Conservation (phyloP, 75 land plant genomes). For the Sequoiadendron giganteum region DNA sequence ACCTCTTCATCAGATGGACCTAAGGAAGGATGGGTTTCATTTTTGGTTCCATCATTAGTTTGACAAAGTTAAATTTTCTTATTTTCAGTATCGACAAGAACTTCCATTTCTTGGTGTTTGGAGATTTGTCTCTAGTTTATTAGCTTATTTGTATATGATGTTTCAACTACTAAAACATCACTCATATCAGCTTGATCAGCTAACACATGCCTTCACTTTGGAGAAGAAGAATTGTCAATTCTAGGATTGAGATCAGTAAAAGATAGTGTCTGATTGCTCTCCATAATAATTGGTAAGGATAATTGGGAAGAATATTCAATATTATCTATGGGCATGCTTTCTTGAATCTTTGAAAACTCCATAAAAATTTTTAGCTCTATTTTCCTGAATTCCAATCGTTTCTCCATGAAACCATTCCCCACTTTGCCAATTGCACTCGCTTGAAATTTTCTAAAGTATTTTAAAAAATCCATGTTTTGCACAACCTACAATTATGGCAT, state of each 20-base stretch:
- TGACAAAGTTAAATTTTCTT: conserved; percentile 6
- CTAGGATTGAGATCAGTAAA: not conserved
- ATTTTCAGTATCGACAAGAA: conserved; percentile 13
- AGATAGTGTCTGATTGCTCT: not conserved
- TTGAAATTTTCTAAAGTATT: too few species aligned
- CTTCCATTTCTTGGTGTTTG: not conserved
- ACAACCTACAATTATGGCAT: too few species aligned
- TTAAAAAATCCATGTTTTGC: too few species aligned
- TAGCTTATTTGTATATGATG: conserved; percentile 10
- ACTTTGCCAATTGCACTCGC: too few species aligned
- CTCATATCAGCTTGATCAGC: not conserved
- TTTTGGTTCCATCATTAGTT: conserved; percentile 5
- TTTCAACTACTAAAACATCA: conserved; percentile 12
- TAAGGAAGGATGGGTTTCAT: conserved; percentile 1
- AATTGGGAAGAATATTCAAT: not conserved
- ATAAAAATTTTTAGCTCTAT: too few species aligned
- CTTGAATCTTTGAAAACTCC: too few species aligned
- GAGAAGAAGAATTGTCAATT: conserved; percentile 9
- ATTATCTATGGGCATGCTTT: not conserved
- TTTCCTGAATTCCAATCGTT: too few species aligned
- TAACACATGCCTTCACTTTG: conserved; percentile 7
- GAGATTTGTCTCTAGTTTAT: not conserved
- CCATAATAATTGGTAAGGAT: not conserved
- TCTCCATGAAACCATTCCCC: too few species aligned
- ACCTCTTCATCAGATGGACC: conserved; percentile 15